Evolutionary conservation across 2,329 filamentous ascomycete species (phyloP).

Genomic region (Colletotrichum simmondsii): DNA sequence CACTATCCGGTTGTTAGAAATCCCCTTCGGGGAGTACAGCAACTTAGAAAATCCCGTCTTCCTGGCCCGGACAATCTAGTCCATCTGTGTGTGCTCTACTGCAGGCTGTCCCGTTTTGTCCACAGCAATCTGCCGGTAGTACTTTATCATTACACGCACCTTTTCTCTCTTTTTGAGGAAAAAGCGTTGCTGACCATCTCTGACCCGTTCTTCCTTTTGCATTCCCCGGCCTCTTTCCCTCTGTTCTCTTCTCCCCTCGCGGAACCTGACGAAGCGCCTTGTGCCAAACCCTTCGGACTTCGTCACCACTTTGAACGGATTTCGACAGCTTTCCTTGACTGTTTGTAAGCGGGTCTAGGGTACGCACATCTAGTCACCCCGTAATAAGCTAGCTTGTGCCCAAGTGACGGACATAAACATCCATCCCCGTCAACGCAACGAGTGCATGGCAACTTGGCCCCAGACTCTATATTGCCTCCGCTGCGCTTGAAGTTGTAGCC

Average conservation of each 20-base stretch:
- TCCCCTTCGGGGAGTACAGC: conserved; percentile 6
- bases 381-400: conserved; percentile 6
- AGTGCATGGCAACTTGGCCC: not conserved
- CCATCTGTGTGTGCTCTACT: conserved; percentile 13
- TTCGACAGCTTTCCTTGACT: not conserved
- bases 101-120: conserved; percentile 6
- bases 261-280: not conserved
- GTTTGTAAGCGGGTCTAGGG: conserved; percentile 15
- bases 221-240: not conserved
- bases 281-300: not conserved
- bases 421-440: not conserved
- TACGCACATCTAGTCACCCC: not conserved
- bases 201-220: not conserved
- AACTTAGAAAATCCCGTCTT: conserved; percentile 5
- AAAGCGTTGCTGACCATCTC: conserved; percentile 4
- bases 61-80: not conserved
- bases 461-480: not conserved
- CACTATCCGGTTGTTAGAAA: not conserved
- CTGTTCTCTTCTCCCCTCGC: not conserved
- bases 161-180: not conserved
- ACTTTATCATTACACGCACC: conserved; percentile 24
- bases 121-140: not conserved
- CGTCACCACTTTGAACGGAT: not conserved
- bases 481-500: not conserved
- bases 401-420: conserved; percentile 19